These are phyloP conservation scores for Paracorniculantispora psalliotae DNA, from an alignment of 2,329 filamentous ascomycete genomes.

Conservation along the genomic window DNA sequence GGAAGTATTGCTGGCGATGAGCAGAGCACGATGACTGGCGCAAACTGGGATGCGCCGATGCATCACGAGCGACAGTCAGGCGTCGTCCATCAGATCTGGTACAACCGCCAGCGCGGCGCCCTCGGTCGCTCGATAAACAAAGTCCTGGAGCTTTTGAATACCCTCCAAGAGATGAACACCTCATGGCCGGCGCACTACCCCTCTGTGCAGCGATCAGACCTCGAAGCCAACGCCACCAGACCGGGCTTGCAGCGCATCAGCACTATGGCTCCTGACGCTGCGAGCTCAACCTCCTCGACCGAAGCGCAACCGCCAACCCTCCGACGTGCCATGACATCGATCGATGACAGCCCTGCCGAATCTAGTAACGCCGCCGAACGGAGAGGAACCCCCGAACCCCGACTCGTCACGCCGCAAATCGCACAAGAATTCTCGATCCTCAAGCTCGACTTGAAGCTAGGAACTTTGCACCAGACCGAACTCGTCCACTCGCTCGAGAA, in stretches of 20 bases:
- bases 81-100: conserved; percentile 88
- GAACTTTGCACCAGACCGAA: conserved; percentile 78
- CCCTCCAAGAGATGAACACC: conserved; percentile 81
- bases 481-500: conserved; percentile 94
- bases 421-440: conserved; percentile 93
- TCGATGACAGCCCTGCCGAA: conserved; percentile 55
- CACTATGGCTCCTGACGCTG: conserved; percentile 39
- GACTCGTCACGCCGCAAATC: conserved; percentile 85
- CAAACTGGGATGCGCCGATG: conserved; percentile 42
- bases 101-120: conserved; percentile 84
- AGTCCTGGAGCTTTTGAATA: conserved; percentile 77
- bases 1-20: conserved; percentile 68
- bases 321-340: conserved; percentile 67
- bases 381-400: conserved; percentile 61
- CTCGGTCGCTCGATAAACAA: conserved; percentile 84
- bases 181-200: conserved; percentile 95
- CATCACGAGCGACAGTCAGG: conserved; percentile 56
- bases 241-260: conserved; percentile 23
- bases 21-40: conserved; percentile 40
- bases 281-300: conserved; percentile 31
- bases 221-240: conserved; percentile 61
- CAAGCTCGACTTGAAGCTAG: conserved; percentile 90
- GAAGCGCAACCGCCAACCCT: conserved; percentile 45
- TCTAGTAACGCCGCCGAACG: conserved; percentile 67
- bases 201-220: conserved; percentile 62